phyloP scores from a whole-genome alignment of 1,139 yeast species.

The Ogataea hybrid region DNA sequence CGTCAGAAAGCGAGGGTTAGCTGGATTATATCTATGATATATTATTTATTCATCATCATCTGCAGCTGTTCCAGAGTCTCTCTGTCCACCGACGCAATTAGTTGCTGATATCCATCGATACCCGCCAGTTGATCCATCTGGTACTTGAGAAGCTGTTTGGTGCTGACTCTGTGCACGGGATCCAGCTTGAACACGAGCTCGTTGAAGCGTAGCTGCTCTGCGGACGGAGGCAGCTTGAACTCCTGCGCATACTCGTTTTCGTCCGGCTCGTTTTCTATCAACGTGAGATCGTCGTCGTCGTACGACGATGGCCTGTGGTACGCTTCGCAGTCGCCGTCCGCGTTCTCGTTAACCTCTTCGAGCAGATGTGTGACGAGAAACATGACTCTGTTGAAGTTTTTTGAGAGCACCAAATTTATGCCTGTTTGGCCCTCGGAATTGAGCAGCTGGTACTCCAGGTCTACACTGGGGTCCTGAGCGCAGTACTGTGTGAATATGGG shows the following conservation, averaged over 20 bases:
- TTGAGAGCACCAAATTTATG: slow-evolving; percentile 52
- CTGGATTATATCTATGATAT: background rate
- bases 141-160: slow-evolving; percentile 33
- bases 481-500: slow-evolving; percentile 36
- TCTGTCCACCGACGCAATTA: slow-evolving; percentile 20
- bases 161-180: slow-evolving; percentile 56
- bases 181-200: slow-evolving; percentile 46
- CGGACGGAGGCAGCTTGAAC: slow-evolving; percentile 41
- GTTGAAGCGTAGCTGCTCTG: slow-evolving; percentile 57
- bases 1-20: slow-evolving; percentile 3
- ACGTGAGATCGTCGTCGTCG: slow-evolving; percentile 46
- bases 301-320: slow-evolving; percentile 58
- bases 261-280: slow-evolving; percentile 28
- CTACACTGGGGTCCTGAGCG: slow-evolving; percentile 29
- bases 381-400: slow-evolving; percentile 42
- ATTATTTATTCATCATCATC: slow-evolving; percentile 19
- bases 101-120: slow-evolving; percentile 16
- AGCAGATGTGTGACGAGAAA: slow-evolving; percentile 57
- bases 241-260: slow-evolving; percentile 40
- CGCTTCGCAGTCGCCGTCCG: slow-evolving; percentile 58
- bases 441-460: slow-evolving; percentile 26
- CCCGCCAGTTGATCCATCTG: slow-evolving; percentile 15
- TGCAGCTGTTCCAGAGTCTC: slow-evolving; percentile 28
- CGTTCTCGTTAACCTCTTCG: slow-evolving; percentile 70
- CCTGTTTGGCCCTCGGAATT: slow-evolving; percentile 47